Percentiles rank a stretch among this genome's conserved stretches.
These are phyloP conservation scores for Kuraishia floccosa DNA, from an alignment of 805 yeast genomes.

Conservation along the genomic window DNA sequence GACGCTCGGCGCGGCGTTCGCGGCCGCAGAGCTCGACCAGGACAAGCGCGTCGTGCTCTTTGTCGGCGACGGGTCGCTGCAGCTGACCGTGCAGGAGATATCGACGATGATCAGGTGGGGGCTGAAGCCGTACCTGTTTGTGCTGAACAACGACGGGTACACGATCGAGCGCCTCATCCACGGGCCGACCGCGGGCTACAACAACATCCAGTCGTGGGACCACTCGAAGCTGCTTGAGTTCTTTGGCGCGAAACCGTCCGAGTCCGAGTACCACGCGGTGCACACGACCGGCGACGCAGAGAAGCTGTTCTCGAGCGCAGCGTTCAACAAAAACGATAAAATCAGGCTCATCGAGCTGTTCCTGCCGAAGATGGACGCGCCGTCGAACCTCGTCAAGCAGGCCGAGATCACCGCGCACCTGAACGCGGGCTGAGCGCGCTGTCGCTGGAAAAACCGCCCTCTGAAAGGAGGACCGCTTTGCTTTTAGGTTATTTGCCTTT, in stretches of 20 bases:
- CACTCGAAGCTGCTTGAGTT: constrained; percentile 44
- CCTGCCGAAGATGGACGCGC: constrained; percentile 64
- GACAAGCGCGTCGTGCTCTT: constrained; percentile 52
- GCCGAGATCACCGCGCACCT: constrained; percentile 38
- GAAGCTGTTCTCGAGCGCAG: constrained; percentile 30
- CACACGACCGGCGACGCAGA: constrained; percentile 49
- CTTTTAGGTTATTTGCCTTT: background rate
- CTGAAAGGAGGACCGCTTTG: too few species aligned
- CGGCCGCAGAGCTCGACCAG: constrained; percentile 53
- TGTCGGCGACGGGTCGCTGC: constrained; percentile 70
- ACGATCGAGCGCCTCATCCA: constrained; percentile 68
- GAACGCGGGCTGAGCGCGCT: constrained; percentile 15
- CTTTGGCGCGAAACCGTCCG: constrained; percentile 43
- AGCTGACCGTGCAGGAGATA: constrained; percentile 64
- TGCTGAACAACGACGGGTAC: constrained; percentile 64
- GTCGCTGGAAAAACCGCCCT: too few species aligned
- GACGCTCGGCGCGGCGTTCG: constrained; percentile 56
- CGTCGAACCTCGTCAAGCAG: constrained; percentile 52
- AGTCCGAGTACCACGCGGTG: constrained; percentile 43
- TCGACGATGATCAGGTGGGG: constrained; percentile 60
- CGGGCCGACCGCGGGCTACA: constrained; percentile 54
- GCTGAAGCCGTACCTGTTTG: constrained; percentile 56
- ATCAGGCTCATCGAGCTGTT: constrained; percentile 58
- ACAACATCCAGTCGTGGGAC: constrained; percentile 61
- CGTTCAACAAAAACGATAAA: constrained; percentile 42